Evolutionary conservation across 495 filamentous ascomycete genomes (phyloP), one percentile per base, ranked within the genome.

Genomic region (Xeromyces bisporus): DNA sequence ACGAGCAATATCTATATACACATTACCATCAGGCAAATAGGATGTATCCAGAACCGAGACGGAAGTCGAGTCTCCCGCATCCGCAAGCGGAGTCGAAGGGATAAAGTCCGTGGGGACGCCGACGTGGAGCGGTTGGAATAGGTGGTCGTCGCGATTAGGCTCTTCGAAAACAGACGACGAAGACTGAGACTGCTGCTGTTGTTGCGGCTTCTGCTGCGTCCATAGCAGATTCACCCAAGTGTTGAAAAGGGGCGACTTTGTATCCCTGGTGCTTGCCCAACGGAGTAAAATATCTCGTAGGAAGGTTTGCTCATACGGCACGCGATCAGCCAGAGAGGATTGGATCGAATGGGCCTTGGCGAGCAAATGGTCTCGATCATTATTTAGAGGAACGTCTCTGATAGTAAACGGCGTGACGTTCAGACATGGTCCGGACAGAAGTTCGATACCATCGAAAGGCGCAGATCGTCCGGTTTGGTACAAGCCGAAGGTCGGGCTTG

Each of bases 151-250:
- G 23, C 7, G 2, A 10, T 23, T 35, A 3, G 34, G 21, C 3
- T 15, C 15, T 28, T 33, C 34, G 16, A 26, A 10, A 7, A 18
- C 6, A 2, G 41, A 40, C 6, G 41, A 28, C n/a, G n/a, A n/a
- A n/a, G n/a, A n/a, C n/a, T n/a, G n/a, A n/a, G n/a, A n/a, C n/a
- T n/a, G n/a, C n/a, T n/a, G n/a, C n/a, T n/a, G n/a, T n/a, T n/a
- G n/a, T n/a, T n/a, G n/a, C 2, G 35, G 25, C 12, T 20, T 32
- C 15, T 39, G 36, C 31, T 48, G 46, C 38, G 40, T 40, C 44
- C 45, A 54, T 12, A 57, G 44, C 6, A 57, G 50, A 23, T 57
- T 57, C 12, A 54, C 38, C 40, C 40, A 57, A 1, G 48, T 40
- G 28, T 57, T 54, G 39, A 57, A 57, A 3, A 47, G 18, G 7